These are phyloP conservation scores for Lophiostoma macrostomum DNA, from an alignment of 495 filamentous ascomycete genomes.

Conservation along the genomic window DNA sequence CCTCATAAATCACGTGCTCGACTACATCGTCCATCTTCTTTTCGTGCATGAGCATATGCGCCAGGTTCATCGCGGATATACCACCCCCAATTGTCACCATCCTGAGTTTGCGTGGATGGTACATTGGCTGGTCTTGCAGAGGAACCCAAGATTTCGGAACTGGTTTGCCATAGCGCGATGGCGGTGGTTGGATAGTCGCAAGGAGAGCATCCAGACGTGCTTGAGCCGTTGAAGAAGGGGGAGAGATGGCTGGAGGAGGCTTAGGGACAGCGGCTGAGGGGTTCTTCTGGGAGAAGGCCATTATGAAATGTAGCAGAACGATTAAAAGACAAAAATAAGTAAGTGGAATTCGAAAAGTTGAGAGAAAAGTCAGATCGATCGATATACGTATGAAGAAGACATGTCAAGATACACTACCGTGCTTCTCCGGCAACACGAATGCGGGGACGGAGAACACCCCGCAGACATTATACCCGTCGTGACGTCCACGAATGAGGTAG, in stretches of 20 bases:
- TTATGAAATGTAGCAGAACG: too few relatives aligned
- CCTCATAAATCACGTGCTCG: constrained; percentile 8
- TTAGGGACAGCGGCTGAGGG: background rate
- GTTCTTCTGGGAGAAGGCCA: constrained; percentile 2
- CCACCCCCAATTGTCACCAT: constrained; percentile 8
- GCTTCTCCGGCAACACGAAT: too few relatives aligned
- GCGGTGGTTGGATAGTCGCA: background rate
- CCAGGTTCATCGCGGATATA: constrained; percentile 3
- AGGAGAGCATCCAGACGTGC: background rate
- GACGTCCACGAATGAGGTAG: background rate
- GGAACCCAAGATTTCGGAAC: constrained; percentile 5
- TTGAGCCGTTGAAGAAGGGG: background rate
- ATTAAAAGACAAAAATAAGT: too few relatives aligned
- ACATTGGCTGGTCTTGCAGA: background rate
- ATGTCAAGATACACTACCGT: too few relatives aligned
- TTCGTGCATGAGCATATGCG: background rate
- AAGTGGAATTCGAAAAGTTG: too few relatives aligned
- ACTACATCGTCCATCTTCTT: constrained; percentile 3
- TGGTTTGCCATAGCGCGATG: background rate
- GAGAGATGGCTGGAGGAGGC: background rate
- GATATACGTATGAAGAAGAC: too few relatives aligned
- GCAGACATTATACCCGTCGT: background rate
- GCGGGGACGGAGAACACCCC: background rate
- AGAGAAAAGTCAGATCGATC: too few relatives aligned
- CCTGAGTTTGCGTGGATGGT: background rate